Evolutionary conservation across 2,329 filamentous ascomycete genomes (phyloP).

Genomic region (Seiridium unicorne): DNA sequence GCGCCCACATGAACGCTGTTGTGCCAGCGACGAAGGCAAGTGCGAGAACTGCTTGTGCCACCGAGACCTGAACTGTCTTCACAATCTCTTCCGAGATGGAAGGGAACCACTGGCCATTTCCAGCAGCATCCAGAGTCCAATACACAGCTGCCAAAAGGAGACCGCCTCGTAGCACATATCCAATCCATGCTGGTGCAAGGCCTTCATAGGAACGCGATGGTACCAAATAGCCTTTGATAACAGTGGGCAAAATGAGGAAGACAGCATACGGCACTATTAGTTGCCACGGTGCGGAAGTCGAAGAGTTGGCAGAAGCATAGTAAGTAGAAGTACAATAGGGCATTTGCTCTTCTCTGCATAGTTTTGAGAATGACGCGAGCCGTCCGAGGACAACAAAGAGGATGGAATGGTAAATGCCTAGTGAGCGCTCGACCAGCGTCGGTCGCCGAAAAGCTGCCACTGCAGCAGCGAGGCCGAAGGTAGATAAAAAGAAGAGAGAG

Average conservation of each 20-base stretch:
- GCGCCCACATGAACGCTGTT: slow-evolving; percentile 80
- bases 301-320: slow-evolving; percentile 87
- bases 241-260: slow-evolving; percentile 67
- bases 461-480: slow-evolving; percentile 77
- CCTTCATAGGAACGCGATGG: slow-evolving; percentile 87
- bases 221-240: slow-evolving; percentile 76
- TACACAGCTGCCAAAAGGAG: slow-evolving; percentile 76
- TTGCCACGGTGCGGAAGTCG: slow-evolving; percentile 91
- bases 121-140: slow-evolving; percentile 87
- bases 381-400: slow-evolving; percentile 79
- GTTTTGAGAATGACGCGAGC: slow-evolving; percentile 79
- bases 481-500: slow-evolving; percentile 83
- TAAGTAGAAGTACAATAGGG: slow-evolving; percentile 94
- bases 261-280: slow-evolving; percentile 76
- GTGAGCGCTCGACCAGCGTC: slow-evolving; percentile 62
- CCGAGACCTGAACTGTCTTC: slow-evolving; percentile 71
- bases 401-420: slow-evolving; percentile 82
- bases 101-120: slow-evolving; percentile 79
- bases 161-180: slow-evolving; percentile 72
- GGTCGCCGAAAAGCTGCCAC: slow-evolving; percentile 74
- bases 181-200: slow-evolving; percentile 81
- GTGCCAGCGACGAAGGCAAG: slow-evolving; percentile 81
- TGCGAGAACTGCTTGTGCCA: slow-evolving; percentile 79
- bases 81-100: slow-evolving; percentile 57
- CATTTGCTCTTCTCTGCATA: slow-evolving; percentile 98